Evolutionary conservation across 2,329 filamentous ascomycete species (phyloP), one percentile per base, ranked within the genome.

Genomic region (Hypoxylon sp.): DNA sequence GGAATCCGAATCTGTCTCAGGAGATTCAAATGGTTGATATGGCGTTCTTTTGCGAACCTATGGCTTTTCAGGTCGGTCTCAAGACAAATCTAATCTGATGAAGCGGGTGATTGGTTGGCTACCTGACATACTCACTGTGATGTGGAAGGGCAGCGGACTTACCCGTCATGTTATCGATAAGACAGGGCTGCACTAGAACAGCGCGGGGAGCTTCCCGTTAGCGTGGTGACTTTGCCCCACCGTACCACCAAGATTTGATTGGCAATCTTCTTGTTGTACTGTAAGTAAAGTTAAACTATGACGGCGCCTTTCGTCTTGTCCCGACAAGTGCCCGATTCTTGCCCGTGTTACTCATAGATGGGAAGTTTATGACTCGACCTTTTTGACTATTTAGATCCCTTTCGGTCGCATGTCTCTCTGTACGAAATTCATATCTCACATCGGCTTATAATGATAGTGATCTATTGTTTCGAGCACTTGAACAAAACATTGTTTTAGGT

Each of bases 271-370:
- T 7, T 7, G 5, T 30, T 30, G 6, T 30, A 9, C 28, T 5
- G 6, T 43, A 21, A 25, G 23, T 53, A 43, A n/a, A n/a, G 28
- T n/a, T 45, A 41, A 17, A 2, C n/a, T 45, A 61, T 55, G 58
- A 55, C 58, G 58, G 49, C 34, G 38, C 10, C 43, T 14, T 58
- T 49, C 14, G 23, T 48, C 32, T 25, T 56, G 38, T 34, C 43
- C 45, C 55, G 55, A 48, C 30, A 28, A 28, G 46, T 60, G 41
- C 62, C 59, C 53, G 53, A 63, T 11, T 11, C 46, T 65, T 56
- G 57, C 19, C 61, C 61, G 61, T 50, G 52, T 68, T 68, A 68
- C 65, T 68, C 65, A 68, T 61, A 61, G 45, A 56, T 56, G 41
- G 23, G 13, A 49, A 48, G 25, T 11, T 19, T 28, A 63, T 63